Evolutionary conservation across 129 eudicot species (phyloP), one percentile per base, ranked within the genome.

Genomic region (Helianthus tuberosus): DNA sequence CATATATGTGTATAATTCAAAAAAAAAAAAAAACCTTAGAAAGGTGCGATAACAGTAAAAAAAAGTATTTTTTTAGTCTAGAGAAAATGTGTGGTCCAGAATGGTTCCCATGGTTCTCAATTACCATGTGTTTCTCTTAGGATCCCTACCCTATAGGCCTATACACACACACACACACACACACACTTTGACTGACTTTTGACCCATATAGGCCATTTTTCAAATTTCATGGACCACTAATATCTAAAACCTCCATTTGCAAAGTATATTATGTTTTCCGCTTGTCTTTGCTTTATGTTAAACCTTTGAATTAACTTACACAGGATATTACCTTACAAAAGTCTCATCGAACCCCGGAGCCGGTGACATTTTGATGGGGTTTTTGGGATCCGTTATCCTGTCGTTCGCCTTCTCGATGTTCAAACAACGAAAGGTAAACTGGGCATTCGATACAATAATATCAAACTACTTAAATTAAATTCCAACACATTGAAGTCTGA

Each of bases 351-450:
- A 95, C 73, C 97, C 99, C 64, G 99, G 99, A 64, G 99, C 99
- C 48, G 99, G 99, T 84, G 99, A 95, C 74, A 91, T 95, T 79
- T 80, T 95, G 54, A 91, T 95, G 97, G 99, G 97, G 59, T 95
- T 95, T 83, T 65, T 95, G 59, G 99, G 99, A 80, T 91, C 99
- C 2, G 99, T 95, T 71, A 91, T 95, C 67, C 83, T 95, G 67
- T 95, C 99, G 0, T 95, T 95, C 76, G 90, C 99, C 81, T 95
- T 93, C 87, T 93, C 98, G 55, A 93, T 93, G 98, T 93, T 93
- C 84, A 91, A 88, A 83, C 98, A 93, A 80, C 86, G 96, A 82
- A 93, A 90, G 96, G 98, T 89, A 83, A 55, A 50, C 9, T 1
- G 11, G 35, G 44, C 13, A 27, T 72, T 44, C 4, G 68, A 59